These are phyloP conservation scores for Schizochytrium sp. DNA, from an alignment of 108 stramenopile genomes.

Conservation along the genomic window DNA sequence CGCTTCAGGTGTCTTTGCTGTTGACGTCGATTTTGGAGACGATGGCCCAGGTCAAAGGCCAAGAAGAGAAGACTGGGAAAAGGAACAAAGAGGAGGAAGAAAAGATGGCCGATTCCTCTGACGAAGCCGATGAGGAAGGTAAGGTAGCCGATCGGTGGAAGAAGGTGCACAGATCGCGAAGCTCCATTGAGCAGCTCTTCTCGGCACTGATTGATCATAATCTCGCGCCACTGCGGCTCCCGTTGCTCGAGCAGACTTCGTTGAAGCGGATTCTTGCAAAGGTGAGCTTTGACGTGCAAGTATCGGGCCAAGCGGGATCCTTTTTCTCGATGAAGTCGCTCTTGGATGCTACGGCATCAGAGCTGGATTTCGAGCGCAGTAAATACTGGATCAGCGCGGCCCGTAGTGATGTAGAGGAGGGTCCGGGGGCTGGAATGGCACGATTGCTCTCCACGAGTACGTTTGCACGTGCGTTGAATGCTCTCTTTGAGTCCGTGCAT, in stretches of 20 bases:
- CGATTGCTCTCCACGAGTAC: not conserved
- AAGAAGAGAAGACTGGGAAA: not conserved
- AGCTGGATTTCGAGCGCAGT: not conserved
- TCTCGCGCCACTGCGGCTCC: not conserved
- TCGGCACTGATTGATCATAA: not conserved
- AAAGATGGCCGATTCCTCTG: not conserved
- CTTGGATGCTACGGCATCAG: not conserved
- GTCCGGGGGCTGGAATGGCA: not conserved
- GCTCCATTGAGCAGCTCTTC: not conserved
- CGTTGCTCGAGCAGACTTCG: not conserved
- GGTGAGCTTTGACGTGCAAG: not conserved
- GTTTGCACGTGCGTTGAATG: not conserved
- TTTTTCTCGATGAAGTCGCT: not conserved
- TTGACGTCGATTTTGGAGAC: not conserved
- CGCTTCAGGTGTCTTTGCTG: not conserved
- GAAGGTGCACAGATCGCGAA: too few relatives aligned
- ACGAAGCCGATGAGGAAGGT: not conserved
- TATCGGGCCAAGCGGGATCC: not conserved
- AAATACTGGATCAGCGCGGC: not conserved
- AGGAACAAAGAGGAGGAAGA: not conserved
- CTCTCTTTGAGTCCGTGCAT: not conserved
- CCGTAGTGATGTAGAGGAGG: not conserved
- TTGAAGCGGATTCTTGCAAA: not conserved
- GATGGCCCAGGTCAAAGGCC: not conserved
- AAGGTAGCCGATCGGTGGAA: too few relatives aligned